Base-by-base conservation (phyloP, 495 filamentous ascomycete species). In the Talaromyces ruber region DNA sequence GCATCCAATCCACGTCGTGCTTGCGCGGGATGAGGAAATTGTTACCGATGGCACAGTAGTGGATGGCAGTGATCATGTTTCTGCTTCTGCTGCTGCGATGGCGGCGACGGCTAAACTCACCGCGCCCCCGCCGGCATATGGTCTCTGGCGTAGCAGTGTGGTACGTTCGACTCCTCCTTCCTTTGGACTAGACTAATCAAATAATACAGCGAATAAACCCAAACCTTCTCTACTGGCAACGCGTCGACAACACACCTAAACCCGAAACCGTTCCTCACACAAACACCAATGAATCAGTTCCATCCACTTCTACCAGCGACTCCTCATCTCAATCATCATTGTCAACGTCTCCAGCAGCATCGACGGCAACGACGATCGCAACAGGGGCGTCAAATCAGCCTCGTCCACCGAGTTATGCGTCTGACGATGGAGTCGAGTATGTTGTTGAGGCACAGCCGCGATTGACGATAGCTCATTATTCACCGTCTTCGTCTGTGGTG, bases 101-200 rank as follows among this genome's bases (percentile, higher is more conserved):
- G 22, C 64, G 28, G 57, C 50, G 3, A 30, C 64, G 1, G 68
- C 79, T 43, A 86, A 85, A 69, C 62, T 80, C 30, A 54, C 67
- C 6, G 63, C 64, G 12, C 86, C 89, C 16, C 92, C 92, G 32
- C 92, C 92, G 16, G 90, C 91, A n/a, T 96, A 96, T 72, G 92
- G 91, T 2, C 69, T 89, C 9, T 96, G 91, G 91, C 77, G 89
- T 62, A 82, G 84, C 71, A 90, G 86, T 70, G 89, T 94, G 75
- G 89, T 92, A 83, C 71, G 87, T 86, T 26, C 18, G 12, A 37
- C 30, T 58, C 16, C 62, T 6, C 11, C 16, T 32, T 37, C 9
- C 29, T 11, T 6, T 6, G 14, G 9, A 8, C 28, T 37, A 25
- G 62, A 61, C 39, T 64, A 26, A 68, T 26, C 63, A 25, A 26